These are phyloP conservation scores for Paralagenidium karlingii DNA, from an alignment of 352 stramenopile genomes.

Conservation along the genomic window DNA sequence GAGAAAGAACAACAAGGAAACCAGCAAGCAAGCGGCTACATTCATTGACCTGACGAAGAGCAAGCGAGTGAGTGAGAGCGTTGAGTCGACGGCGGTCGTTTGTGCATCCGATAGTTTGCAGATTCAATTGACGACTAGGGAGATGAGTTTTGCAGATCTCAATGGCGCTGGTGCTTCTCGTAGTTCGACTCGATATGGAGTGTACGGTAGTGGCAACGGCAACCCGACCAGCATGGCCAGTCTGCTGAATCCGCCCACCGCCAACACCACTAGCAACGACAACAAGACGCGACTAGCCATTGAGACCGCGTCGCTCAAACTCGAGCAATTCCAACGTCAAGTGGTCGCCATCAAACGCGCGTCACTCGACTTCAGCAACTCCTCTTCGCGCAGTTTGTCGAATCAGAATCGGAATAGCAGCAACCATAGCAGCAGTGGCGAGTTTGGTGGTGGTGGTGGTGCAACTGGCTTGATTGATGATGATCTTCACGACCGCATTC, in stretches of 20 bases:
- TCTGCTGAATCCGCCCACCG: not conserved
- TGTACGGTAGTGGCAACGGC: too few relatives aligned
- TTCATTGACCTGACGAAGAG: too few relatives aligned
- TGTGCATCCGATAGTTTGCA: conserved; percentile 8
- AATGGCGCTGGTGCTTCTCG: not conserved
- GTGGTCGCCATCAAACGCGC: conserved; percentile 67
- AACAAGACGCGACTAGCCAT: conserved; percentile 43
- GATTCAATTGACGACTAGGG: not conserved
- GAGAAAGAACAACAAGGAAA: too few relatives aligned
- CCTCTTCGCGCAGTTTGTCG: conserved; percentile 1
- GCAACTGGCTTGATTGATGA: conserved; percentile 24
- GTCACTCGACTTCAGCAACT: not conserved
- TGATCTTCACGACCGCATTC: conserved; percentile 73
- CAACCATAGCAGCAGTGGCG: too few relatives aligned
- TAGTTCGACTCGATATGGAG: too few relatives aligned
- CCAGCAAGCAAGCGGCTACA: too few relatives aligned
- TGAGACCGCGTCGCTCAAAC: conserved; percentile 55
- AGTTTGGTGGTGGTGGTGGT: too few relatives aligned
- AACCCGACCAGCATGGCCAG: too few relatives aligned
- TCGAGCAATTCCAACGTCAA: conserved; percentile 77
- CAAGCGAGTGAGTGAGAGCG: too few relatives aligned
- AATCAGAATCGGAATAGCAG: conserved; percentile 2
- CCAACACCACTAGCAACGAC: not conserved
- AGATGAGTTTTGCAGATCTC: not conserved
- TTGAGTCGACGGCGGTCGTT: conserved; percentile 5